Evolutionary conservation across 2,329 filamentous ascomycete species (phyloP).

Genomic region (Cladosporium sp.): DNA sequence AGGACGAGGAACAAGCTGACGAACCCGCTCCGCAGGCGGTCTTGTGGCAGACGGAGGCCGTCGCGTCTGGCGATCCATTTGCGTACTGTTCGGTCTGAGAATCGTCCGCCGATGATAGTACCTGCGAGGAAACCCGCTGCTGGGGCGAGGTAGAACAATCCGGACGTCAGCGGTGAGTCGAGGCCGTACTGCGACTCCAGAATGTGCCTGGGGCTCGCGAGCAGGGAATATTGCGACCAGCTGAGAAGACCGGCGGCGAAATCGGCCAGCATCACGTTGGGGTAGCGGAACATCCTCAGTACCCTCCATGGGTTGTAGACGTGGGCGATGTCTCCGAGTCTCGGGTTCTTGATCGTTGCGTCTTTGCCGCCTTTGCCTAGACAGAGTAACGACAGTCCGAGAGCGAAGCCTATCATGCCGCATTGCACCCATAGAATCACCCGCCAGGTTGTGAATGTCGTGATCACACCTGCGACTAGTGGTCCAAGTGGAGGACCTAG

Average conservation of each 20-base stretch:
- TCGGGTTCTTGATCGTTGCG: conserved; percentile 35
- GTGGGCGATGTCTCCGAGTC: conserved; percentile 55
- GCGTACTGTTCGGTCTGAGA: conserved; percentile 66
- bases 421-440: conserved; percentile 74
- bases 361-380: conserved; percentile 58
- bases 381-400: conserved; percentile 61
- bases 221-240: conserved; percentile 71
- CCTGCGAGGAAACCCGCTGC: conserved; percentile 67
- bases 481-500: conserved; percentile 68
- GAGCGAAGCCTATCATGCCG: conserved; percentile 60
- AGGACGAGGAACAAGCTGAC: conserved; percentile 56
- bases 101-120: conserved; percentile 66
- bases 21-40: conserved; percentile 61
- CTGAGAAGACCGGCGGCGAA: conserved; percentile 54
- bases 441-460: conserved; percentile 71
- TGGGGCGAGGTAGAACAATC: conserved; percentile 70
- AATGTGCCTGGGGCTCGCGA: conserved; percentile 66
- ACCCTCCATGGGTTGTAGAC: conserved; percentile 66
- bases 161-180: conserved; percentile 62
- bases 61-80: conserved; percentile 58
- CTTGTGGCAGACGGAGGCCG: conserved; percentile 63
- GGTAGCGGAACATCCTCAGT: conserved; percentile 62
- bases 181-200: conserved; percentile 70
- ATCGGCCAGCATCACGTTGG: conserved; percentile 64
- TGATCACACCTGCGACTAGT: conserved; percentile 70